phyloP scores from a whole-genome alignment of 768 basidiomycete genomes.

The Rhizopogon salebrosus region DNA sequence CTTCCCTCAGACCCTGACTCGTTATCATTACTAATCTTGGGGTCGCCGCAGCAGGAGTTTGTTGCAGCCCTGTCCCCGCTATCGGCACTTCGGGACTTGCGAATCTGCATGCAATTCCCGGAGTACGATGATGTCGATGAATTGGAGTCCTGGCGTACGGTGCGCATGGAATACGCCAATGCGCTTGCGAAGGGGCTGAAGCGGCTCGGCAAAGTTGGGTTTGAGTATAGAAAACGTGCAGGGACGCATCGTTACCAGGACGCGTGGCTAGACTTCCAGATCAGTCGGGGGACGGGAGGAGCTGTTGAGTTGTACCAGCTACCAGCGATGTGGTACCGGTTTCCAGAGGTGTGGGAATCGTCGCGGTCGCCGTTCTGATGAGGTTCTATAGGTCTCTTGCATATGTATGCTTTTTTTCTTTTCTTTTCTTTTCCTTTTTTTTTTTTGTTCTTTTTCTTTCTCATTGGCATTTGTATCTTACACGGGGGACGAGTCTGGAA shows the following conservation, averaged over 20 bases:
- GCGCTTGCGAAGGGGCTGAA: conserved; percentile 27
- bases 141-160: conserved; percentile 26
- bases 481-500: background rate
- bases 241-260: conserved; percentile 32
- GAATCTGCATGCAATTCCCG: conserved; percentile 32
- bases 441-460: background rate
- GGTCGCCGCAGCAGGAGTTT: conserved; percentile 29
- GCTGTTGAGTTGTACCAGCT: conserved; percentile 15
- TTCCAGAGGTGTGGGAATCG: conserved; percentile 31
- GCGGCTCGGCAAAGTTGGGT: conserved; percentile 27
- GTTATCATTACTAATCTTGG: conserved; percentile 7
- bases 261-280: conserved; percentile 30
- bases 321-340: conserved; percentile 27
- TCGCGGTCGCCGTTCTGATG: conserved; percentile 18
- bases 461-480: background rate
- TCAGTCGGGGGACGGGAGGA: conserved; percentile 9
- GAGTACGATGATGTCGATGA: conserved; percentile 29
- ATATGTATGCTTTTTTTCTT: background rate
- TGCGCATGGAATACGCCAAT: conserved; percentile 22
- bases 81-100: conserved; percentile 21
- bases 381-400: background rate
- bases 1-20: conserved; percentile 10
- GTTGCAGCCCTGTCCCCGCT: conserved; percentile 26
- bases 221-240: conserved; percentile 32
- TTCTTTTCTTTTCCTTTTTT: too few species aligned